Base-by-base conservation (phyloP, 2,329 filamentous ascomycete species). In the Alternaria gaisen region DNA sequence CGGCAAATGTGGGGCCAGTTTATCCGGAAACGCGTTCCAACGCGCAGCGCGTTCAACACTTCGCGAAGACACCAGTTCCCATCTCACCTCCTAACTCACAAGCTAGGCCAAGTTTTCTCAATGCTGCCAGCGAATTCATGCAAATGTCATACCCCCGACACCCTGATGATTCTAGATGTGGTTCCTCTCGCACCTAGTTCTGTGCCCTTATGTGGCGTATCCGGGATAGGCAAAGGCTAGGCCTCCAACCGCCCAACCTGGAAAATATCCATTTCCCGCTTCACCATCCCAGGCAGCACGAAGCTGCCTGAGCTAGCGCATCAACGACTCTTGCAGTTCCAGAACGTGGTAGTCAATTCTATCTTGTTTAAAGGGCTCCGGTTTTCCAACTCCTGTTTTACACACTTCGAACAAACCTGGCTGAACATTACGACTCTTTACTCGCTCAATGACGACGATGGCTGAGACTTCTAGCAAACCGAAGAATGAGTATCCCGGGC, bases 401-500 rank as follows among this genome's bases (percentile, higher is more conserved):
- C 38, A 22, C 16, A 28, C 2, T 3, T 3, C 20, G 24, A 18
- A 5, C 24, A n/a, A 7, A 24, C 30, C 11, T 10, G 30, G 16
- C 34, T 18, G 11, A 5, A 43, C 10, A 16, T 11, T 38, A 24
- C 54, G 9, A 18, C 16, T 43, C n/a, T 4, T 18, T 16, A 52
- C 28, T 11, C 20, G 11, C 12, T 24, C 46, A 16, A 26, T 12
- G 5, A 44, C 40, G 34, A 57, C 34, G 20, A 34, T 20, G 11
- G 30, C 14, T 36, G 30, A 28, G 11, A 53, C 30, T 26, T 38
- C 30, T 22, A 22, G 22, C 38, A 32, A 18, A 32, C 8, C n/a
- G 10, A 43, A 32, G 14, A n/a, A 41, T 14, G 8, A 41, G n/a
- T 70, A 72, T 34, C 68, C 67, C 12, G 67, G 70, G 3, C 59